phyloP scores from a whole-genome alignment of 78 protist species.

The Dictyostelium citrinum region DNA sequence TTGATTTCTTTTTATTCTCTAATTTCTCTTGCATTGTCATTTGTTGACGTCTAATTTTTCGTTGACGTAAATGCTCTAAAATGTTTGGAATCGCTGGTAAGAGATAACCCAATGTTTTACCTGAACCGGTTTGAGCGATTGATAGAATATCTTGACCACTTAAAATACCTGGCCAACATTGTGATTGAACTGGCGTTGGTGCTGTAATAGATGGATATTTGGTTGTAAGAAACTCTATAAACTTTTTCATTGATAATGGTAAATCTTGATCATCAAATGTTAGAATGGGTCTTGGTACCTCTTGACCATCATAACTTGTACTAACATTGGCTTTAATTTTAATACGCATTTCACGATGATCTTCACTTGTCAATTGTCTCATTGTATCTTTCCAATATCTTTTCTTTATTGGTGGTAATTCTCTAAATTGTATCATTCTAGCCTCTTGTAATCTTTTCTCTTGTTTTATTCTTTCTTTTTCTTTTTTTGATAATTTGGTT shows the following conservation, averaged over 20 bases:
- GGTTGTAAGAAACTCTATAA: not conserved
- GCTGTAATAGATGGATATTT: constrained; percentile 49
- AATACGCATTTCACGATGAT: not conserved
- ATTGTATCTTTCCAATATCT: constrained; percentile 27
- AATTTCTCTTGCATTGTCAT: not conserved
- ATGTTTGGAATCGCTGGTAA: constrained; percentile 91
- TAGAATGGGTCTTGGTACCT: constrained; percentile 39
- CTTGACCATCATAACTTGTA: not conserved
- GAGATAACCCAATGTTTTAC: constrained; percentile 98
- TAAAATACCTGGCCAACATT: constrained; percentile 42
- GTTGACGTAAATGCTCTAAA: constrained; percentile 9
- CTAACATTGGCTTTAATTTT: constrained; percentile 11
- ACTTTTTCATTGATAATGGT: constrained; percentile 25
- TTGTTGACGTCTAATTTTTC: not conserved
- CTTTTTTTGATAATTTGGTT: constrained; percentile 31
- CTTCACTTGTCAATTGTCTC: not conserved
- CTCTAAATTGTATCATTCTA: not conserved
- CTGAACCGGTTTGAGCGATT: constrained; percentile 97
- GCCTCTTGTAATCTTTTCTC: constrained; percentile 16
- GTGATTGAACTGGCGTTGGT: constrained; percentile 88
- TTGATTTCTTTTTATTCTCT: not conserved
- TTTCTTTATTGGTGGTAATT: constrained; percentile 12
- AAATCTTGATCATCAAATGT: constrained; percentile 24
- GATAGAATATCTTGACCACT: constrained; percentile 74
- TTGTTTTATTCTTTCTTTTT: not conserved